A percentile compares a stretch with the other conserved stretches of the same genome.
phyloP scores from a whole-genome alignment of 441 rosid genomes.

The Populus hybrid region DNA sequence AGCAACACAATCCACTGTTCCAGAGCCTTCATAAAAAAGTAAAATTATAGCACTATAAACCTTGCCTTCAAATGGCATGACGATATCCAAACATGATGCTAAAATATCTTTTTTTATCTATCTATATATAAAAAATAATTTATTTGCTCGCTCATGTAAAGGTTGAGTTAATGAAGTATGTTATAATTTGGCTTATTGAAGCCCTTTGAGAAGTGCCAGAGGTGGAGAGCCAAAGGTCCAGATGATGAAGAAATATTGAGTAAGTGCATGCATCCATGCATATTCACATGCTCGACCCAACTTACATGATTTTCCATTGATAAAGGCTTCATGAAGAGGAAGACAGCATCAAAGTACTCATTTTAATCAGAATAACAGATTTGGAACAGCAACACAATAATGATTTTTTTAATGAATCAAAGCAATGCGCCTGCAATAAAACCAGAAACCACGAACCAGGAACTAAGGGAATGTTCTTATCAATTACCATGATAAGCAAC shows the following conservation, averaged over 20 bases:
- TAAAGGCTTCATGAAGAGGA: neutral
- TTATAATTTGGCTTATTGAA: neutral
- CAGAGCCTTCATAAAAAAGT: neutral
- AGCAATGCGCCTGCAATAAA: neutral
- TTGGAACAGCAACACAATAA: neutral
- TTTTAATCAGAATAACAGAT: neutral
- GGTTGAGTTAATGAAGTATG: neutral
- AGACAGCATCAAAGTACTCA: neutral
- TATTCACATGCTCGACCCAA: neutral
- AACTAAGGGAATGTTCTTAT: neutral
- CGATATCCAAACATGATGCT: too few relatives aligned
- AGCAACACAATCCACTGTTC: neutral
- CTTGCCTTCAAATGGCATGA: neutral
- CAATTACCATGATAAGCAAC: neutral
- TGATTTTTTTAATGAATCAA: neutral
- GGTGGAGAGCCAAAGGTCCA: neutral
- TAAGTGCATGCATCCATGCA: neutral
- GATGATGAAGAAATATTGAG: neutral
- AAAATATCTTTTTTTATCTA: too few relatives aligned
- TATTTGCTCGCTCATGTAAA: neutral
- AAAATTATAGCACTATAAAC: neutral
- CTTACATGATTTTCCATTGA: neutral
- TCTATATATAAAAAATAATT: too few relatives aligned
- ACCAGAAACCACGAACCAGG: neutral
- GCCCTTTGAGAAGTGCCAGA: neutral